Evolutionary conservation across 306 rosid genomes (phyloP).

Genomic region (Malus sieversii): DNA sequence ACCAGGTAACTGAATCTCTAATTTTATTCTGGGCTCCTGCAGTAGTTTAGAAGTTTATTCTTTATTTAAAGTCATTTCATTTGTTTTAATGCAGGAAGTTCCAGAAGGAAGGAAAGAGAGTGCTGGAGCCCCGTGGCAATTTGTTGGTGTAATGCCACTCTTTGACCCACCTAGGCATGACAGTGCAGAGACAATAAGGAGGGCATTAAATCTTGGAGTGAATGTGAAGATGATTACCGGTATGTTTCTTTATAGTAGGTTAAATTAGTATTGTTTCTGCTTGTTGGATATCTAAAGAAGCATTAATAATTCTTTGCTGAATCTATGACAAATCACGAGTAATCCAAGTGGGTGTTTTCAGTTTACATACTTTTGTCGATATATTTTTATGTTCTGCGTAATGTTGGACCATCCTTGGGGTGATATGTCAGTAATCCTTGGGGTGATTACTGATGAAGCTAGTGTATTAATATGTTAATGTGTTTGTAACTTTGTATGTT

Average conservation of each 20-base stretch:
- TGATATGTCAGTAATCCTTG: not conserved
- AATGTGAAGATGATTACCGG: conserved; percentile 99
- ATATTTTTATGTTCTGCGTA: not conserved
- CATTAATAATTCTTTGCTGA: not conserved
- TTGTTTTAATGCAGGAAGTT: conserved; percentile 62
- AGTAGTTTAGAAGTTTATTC: not conserved
- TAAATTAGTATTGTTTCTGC: conserved; percentile 3
- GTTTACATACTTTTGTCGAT: not conserved
- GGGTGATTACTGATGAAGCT: not conserved
- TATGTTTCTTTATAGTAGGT: conserved; percentile 17
- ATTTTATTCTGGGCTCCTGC: not conserved
- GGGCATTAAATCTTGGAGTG: conserved; percentile 98
- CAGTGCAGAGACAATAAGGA: conserved; percentile 94
- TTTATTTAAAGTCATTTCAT: not conserved
- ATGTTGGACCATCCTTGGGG: not conserved
- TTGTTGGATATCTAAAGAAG: not conserved
- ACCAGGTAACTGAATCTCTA: conserved; percentile 53
- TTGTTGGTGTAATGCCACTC: conserved; percentile 86
- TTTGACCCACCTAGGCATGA: conserved; percentile 99
- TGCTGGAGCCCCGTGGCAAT: conserved; percentile 96
- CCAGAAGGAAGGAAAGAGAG: conserved; percentile 89
- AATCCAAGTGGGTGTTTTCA: not conserved
- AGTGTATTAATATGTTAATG: too few species aligned
- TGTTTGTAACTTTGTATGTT: not conserved
- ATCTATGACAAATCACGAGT: not conserved